These are phyloP conservation scores for Calophaca sinica DNA, from an alignment of 306 rosid species.

Conservation along the genomic window DNA sequence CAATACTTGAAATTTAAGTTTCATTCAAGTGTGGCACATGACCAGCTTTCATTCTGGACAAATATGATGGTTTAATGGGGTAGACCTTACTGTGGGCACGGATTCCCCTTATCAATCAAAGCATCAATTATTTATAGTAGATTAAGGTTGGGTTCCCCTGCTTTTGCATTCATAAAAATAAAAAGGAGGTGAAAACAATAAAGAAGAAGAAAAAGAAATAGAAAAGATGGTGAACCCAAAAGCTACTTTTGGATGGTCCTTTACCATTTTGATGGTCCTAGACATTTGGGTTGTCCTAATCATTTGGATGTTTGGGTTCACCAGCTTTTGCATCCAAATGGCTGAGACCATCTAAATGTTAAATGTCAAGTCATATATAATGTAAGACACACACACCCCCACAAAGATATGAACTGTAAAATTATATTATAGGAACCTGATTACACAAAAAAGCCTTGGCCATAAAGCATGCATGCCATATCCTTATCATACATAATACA, in stretches of 20 bases:
- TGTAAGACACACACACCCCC: not conserved
- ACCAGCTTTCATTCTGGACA: conserved; percentile 7
- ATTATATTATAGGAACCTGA: not conserved
- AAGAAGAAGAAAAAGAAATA: not conserved
- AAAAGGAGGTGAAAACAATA: no score
- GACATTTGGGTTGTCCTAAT: conserved; percentile 5
- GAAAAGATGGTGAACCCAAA: conserved; percentile 1
- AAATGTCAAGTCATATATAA: not conserved
- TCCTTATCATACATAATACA: conserved; percentile 13
- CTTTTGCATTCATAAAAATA: conserved; percentile 16
- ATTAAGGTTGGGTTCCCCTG: conserved; percentile 7
- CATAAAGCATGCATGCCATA: not conserved
- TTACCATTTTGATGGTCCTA: conserved; percentile 7
- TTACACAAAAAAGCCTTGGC: not conserved
- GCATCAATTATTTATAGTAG: not conserved
- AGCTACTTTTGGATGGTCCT: conserved; percentile 29
- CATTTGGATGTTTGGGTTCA: conserved; percentile 29
- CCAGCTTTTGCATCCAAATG: conserved; percentile 29
- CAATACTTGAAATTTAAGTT: conserved; percentile 1
- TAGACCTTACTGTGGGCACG: conserved; percentile 7
- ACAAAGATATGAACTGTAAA: not conserved
- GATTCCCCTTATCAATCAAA: conserved; percentile 17
- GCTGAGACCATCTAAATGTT: conserved; percentile 11
- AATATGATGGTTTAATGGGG: conserved; percentile 13
- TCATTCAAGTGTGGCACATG: no score